A percentile compares a stretch with the other conserved stretches of the same genome.
Conservation (phyloP, 2,329 filamentous ascomycete genomes). For the Botrytis pseudocinerea region DNA sequence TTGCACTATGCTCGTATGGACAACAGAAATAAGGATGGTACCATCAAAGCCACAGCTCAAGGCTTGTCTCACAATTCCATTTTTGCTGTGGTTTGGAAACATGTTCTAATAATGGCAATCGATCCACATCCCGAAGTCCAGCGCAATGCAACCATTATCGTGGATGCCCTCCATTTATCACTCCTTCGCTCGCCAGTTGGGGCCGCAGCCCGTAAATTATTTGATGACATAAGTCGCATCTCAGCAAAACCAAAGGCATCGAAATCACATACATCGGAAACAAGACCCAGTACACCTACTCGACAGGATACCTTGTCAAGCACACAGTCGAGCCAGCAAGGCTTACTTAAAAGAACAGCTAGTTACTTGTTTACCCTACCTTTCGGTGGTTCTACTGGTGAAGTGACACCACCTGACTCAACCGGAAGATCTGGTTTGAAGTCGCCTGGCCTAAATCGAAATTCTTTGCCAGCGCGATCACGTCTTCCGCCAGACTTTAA, state of each 20-base stretch:
- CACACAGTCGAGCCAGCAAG: slow-evolving; percentile 55
- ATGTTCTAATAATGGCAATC: slow-evolving; percentile 84
- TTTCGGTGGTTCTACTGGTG: slow-evolving; percentile 45
- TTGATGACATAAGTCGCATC: slow-evolving; percentile 68
- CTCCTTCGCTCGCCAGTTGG: slow-evolving; percentile 78
- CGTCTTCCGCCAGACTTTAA: slow-evolving; percentile 59
- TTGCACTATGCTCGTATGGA: slow-evolving; percentile 60
- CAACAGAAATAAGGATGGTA: slow-evolving; percentile 57
- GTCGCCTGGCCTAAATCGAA: slow-evolving; percentile 35
- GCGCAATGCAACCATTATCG: slow-evolving; percentile 76
- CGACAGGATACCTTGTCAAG: slow-evolving; percentile 35
- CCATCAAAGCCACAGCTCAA: slow-evolving; percentile 56
- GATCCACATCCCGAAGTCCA: slow-evolving; percentile 95
- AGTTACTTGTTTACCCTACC: slow-evolving; percentile 61
- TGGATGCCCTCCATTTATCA: slow-evolving; percentile 80
- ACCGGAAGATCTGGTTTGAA: slow-evolving; percentile 32
- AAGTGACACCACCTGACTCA: slow-evolving; percentile 34
- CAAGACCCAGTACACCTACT: slow-evolving; percentile 38
- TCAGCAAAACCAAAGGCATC: slow-evolving; percentile 49
- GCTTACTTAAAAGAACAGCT: slow-evolving; percentile 62
- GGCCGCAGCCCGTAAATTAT: slow-evolving; percentile 65
- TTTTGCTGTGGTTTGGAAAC: slow-evolving; percentile 92
- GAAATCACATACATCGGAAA: slow-evolving; percentile 34
- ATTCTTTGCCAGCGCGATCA: slow-evolving; percentile 38
- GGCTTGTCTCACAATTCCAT: slow-evolving; percentile 82